Conservation (phyloP, 2,329 filamentous ascomycete genomes). For the Hymenotorrendiella dingleyae region DNA sequence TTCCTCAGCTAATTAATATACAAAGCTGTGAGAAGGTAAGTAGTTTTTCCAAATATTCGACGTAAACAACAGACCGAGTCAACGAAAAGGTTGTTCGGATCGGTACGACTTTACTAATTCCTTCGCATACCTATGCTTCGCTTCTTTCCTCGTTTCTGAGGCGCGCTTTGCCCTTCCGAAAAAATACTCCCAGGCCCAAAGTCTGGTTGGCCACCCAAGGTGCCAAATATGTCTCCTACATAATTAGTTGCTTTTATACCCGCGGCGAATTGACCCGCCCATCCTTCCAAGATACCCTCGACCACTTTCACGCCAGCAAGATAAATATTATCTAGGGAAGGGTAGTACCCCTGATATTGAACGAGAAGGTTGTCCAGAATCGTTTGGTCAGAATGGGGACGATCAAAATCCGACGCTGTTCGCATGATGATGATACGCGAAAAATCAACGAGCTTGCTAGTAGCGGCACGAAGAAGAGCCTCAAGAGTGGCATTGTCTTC, state of each 20-base stretch:
- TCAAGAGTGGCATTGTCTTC: slow-evolving; percentile 68
- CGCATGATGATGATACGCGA: slow-evolving; percentile 62
- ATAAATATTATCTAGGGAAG: slow-evolving; percentile 62
- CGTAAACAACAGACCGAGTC: too few species aligned
- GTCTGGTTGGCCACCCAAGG: slow-evolving; percentile 57
- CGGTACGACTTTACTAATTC: too few species aligned
- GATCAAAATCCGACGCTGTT: slow-evolving; percentile 66
- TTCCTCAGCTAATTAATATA: too few species aligned
- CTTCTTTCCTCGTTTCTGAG: too few species aligned
- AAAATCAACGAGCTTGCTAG: slow-evolving; percentile 57
- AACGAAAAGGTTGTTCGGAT: too few species aligned
- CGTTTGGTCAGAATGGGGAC: slow-evolving; percentile 52
- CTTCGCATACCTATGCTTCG: too few species aligned
- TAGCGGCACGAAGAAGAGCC: slow-evolving; percentile 54
- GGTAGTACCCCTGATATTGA: slow-evolving; percentile 54
- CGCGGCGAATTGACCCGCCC: slow-evolving; percentile 51
- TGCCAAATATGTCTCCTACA: slow-evolving; percentile 66
- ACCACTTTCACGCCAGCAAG: slow-evolving; percentile 60
- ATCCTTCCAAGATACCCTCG: slow-evolving; percentile 50
- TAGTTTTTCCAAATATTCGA: too few species aligned
- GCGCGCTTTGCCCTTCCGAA: too few species aligned
- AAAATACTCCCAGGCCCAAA: slow-evolving; percentile 51
- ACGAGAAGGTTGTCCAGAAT: slow-evolving; percentile 55
- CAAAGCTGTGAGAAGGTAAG: too few species aligned
- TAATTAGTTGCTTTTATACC: slow-evolving; percentile 60